phyloP scores from a whole-genome alignment of 345 rosid genomes.

The Arabis hirsuta region DNA sequence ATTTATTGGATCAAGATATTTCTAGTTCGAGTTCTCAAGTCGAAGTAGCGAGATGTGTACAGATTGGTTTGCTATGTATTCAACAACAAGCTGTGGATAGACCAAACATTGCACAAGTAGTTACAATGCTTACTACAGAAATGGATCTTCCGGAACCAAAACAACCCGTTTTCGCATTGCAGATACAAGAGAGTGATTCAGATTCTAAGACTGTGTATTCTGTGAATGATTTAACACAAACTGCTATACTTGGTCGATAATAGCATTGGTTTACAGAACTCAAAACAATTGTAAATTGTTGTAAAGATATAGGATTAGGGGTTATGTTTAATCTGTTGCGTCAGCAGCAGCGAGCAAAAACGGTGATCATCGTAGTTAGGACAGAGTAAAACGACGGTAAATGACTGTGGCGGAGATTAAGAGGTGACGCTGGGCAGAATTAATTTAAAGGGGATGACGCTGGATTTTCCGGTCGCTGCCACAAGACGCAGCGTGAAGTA shows the following conservation, averaged over 20 bases:
- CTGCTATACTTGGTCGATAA: conserved; percentile 34
- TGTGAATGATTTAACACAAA: conserved; percentile 41
- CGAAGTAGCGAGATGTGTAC: conserved; percentile 45
- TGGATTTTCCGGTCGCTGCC: no score
- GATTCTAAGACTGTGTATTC: conserved; percentile 35
- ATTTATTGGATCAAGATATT: conserved; percentile 36
- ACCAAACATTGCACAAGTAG: conserved; percentile 36
- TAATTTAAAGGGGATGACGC: no score
- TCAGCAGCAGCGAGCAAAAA: no score
- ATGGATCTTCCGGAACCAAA: conserved; percentile 35
- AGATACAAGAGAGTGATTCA: conserved; percentile 39
- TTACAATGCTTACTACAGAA: conserved; percentile 35
- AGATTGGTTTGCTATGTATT: conserved; percentile 42
- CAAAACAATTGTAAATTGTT: conserved; percentile 6
- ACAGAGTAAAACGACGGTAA: no score
- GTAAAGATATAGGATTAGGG: background rate
- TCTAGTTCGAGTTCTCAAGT: conserved; percentile 1
- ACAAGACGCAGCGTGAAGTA: no score
- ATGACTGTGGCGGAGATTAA: no score
- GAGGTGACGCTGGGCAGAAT: no score
- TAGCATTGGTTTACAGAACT: background rate
- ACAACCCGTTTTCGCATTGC: conserved; percentile 40
- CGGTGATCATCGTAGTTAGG: no score
- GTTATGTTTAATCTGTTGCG: no score
- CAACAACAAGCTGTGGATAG: conserved; percentile 36